Base-by-base conservation (phyloP, 345 rosid genomes). In the Hibiscus syriacus region DNA sequence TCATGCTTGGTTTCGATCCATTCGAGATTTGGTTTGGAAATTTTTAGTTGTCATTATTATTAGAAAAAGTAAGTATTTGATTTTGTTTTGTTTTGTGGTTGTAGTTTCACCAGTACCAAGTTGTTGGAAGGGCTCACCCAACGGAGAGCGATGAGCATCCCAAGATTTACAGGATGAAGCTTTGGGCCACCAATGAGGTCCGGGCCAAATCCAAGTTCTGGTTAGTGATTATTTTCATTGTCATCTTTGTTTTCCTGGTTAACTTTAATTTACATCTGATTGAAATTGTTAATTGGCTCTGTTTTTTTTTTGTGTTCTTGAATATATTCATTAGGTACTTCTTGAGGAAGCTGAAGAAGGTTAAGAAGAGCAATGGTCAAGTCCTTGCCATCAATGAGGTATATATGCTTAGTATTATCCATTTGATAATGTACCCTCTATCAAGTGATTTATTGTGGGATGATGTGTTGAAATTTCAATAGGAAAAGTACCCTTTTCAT, bases 71-170 rank as follows among this genome's bases (percentile, higher is more conserved):
- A 23, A 54, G 32, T 54, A 0, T 54, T 54, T 27, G 1, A 23
- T 23, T 54, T n/a, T n/a, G n/a, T n/a, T n/a, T n/a, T 54, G 57
- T 23, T 23, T 36, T 46, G 67, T 34, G 26, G 0, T 64, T n/a
- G 77, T 81, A 85, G 85, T 81, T 80, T 69, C 89, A 82, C 67
- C 85, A 85, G 64, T 82, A 86, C 77, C 90, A 86, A 79, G 88
- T 84, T 70, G 90, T 84, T 16, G 90, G 88, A 30, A 80, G 88
- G 78, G 88, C 85, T 58, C 78, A 84, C 63, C 90, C 90, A n/a
- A 77, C 85, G 0, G 86, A 86, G 70, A 43, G 62, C 1, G 85
- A 84, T 77, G 86, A 65, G 55, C 87, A 82, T 1, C 89, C 86
- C 4, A 79, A 83, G 77, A 83, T 81, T 57, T 85, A 81, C 67